Percentiles rank a stretch among this genome's conserved stretches.
These are phyloP conservation scores for Coemansia asiatica DNA, from an alignment of 192 early-diverging fungal genomes.

Conservation along the genomic window DNA sequence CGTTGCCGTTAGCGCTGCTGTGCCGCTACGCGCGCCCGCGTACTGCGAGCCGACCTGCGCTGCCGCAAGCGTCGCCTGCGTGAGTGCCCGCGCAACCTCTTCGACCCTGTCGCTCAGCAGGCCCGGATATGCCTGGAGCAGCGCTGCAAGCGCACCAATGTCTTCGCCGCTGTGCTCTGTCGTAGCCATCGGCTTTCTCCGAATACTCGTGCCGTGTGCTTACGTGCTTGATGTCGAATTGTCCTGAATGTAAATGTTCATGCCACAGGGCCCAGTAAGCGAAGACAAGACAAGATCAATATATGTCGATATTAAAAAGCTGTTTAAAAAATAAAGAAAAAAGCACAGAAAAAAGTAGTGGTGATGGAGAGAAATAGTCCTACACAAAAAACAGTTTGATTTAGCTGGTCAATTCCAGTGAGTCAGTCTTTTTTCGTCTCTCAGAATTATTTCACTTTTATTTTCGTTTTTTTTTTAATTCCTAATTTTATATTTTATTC, in stretches of 20 bases:
- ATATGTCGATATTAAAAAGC: too few species aligned
- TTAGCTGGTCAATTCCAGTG: too few species aligned
- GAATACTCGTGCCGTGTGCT: too few species aligned
- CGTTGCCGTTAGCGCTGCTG: slow-evolving; percentile 10
- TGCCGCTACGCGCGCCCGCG: slow-evolving; percentile 2
- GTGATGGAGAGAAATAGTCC: too few species aligned
- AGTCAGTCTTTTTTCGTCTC: too few species aligned
- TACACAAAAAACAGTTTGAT: too few species aligned
- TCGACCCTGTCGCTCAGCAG: slow-evolving; percentile 37
- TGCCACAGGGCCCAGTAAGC: too few species aligned
- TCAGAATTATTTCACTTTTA: neutral
- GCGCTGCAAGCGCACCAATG: slow-evolving; percentile 24
- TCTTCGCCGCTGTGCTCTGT: neutral
- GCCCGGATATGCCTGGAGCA: slow-evolving; percentile 45
- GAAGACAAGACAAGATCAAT: too few species aligned
- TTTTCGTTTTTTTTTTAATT: slow-evolving; percentile 5
- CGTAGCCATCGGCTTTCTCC: neutral
- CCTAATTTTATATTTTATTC: slow-evolving; percentile 4
- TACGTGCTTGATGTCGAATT: too few species aligned
- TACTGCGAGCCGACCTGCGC: slow-evolving; percentile 13
- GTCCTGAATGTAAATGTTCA: too few species aligned
- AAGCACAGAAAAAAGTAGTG: too few species aligned
- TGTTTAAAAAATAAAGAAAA: too few species aligned
- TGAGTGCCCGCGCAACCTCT: slow-evolving; percentile 40
- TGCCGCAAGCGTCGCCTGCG: slow-evolving; percentile 42